Base-by-base conservation (phyloP, 1,284 basidiomycete genomes). In the Trametes hirsuta region DNA sequence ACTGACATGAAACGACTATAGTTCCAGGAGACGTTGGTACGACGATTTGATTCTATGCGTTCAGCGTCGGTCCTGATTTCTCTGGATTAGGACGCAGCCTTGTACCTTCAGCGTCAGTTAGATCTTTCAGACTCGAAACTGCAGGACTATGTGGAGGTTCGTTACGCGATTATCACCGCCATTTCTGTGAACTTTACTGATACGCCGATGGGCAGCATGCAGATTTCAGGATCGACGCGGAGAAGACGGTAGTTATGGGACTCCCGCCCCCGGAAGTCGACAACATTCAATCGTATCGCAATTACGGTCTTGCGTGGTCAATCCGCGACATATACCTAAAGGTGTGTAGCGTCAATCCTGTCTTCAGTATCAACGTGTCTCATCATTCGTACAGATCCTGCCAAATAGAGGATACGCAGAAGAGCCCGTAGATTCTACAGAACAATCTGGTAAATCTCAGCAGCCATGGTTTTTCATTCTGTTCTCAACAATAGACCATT, bases 141-240 rank as follows among this genome's bases (percentile, higher is more conserved):
- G 2, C 83, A 84, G 66, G 81, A 84, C 61, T 84, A 83, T 55
- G 73, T 84, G 9, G 82, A 80, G 69, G 82, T 82, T 55, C 11
- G 65, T 42, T 5, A 14, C 18, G n/a, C 40, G 15, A 52, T 9
- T 2, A 15, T 48, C 34, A 25, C 15, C 12, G 37, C 35, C 41
- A 9, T 21, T 21, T 42, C 8, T n/a, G n/a, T n/a, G 24, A 4
- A 18, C 25, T 35, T 12, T 53, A 36, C 41, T 15, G 25, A 42
- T 1, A 4, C 12, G 30, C 2, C 24, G 4, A 40, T 36, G 9
- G 2, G 22, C 46, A 84, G 82, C 71, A 74, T 50, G 76, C 83
- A 3, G 77, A 73, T 18, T 80, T 77, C 55, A 71, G 79, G 21
- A 72, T 84, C 6, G 77, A 80, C 58, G 76, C 69, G 1, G 74